These are phyloP conservation scores for Peniophora sp. DNA, from an alignment of 1,284 basidiomycete species.

Conservation along the genomic window DNA sequence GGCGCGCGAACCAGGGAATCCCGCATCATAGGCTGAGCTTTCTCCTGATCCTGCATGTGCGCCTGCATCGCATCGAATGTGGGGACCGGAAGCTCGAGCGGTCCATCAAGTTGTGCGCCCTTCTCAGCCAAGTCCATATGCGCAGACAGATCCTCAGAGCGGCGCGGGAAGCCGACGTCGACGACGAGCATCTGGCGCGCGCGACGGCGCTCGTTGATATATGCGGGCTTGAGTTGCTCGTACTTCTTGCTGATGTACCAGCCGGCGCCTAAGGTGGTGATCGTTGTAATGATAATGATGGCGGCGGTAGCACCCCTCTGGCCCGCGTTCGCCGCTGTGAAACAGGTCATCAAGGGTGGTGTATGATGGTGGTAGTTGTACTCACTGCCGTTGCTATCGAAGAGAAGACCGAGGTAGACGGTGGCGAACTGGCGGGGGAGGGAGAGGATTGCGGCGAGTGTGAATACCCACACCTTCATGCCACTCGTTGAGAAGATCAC, in stretches of 20 bases:
- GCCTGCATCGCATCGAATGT: too few species aligned
- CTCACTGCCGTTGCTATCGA: neutral
- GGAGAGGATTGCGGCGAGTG: neutral
- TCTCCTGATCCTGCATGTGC: too few species aligned
- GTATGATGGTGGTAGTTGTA: neutral
- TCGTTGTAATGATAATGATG: constrained; percentile 52
- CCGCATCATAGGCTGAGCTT: too few species aligned
- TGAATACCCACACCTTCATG: neutral
- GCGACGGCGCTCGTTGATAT: constrained; percentile 64
- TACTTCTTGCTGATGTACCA: constrained; percentile 80
- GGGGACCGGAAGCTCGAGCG: too few species aligned
- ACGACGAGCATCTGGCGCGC: constrained; percentile 4
- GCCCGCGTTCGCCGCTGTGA: constrained; percentile 6
- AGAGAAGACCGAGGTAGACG: neutral
- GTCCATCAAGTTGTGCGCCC: too few species aligned
- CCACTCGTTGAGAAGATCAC: neutral
- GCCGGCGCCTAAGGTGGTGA: constrained; percentile 73
- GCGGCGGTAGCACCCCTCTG: constrained; percentile 9
- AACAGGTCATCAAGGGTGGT: too few species aligned
- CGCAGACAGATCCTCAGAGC: too few species aligned
- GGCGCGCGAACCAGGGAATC: too few species aligned
- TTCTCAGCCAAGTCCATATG: too few species aligned
- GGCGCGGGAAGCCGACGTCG: too few species aligned
- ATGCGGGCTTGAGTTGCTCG: constrained; percentile 63
- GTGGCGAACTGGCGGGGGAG: neutral